These are phyloP conservation scores for Fusarium nelsonii DNA, from an alignment of 2,329 filamentous ascomycete species.

Conservation along the genomic window DNA sequence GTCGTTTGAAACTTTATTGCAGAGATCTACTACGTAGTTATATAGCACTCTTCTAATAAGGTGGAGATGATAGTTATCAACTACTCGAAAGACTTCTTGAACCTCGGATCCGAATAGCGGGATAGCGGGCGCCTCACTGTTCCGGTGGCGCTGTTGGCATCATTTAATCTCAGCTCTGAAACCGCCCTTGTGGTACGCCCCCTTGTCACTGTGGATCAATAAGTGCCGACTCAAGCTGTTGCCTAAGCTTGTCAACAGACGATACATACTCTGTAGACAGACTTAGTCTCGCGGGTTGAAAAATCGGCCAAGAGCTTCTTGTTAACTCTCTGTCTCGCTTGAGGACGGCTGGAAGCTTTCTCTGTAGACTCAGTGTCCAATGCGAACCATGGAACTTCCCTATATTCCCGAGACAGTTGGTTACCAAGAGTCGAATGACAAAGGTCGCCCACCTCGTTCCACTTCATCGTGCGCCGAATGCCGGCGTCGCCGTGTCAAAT, in stretches of 20 bases:
- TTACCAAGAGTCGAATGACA: not conserved
- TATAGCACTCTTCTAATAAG: not conserved
- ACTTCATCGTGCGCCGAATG: slow-evolving; percentile 27
- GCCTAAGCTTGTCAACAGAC: not conserved
- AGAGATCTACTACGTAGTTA: too few species aligned
- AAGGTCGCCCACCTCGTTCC: not conserved
- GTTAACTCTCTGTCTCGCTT: not conserved
- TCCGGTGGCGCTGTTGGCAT: too few species aligned
- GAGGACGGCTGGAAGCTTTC: not conserved
- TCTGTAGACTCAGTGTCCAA: not conserved
- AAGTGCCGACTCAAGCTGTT: not conserved
- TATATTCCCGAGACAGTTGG: not conserved
- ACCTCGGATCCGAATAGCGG: not conserved
- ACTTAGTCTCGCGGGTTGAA: not conserved
- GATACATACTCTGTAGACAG: not conserved
- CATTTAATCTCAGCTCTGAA: not conserved
- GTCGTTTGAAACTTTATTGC: not conserved
- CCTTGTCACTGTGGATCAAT: not conserved
- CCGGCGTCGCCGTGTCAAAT: slow-evolving; percentile 22
- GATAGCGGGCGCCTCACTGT: not conserved
- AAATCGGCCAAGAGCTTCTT: too few species aligned
- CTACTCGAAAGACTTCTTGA: not conserved
- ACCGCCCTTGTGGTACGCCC: not conserved
- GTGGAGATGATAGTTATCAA: not conserved
- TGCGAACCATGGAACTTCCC: not conserved